These are phyloP conservation scores for Rhizophagus sp. DNA, from an alignment of 192 early-diverging fungal genomes.

Conservation along the genomic window DNA sequence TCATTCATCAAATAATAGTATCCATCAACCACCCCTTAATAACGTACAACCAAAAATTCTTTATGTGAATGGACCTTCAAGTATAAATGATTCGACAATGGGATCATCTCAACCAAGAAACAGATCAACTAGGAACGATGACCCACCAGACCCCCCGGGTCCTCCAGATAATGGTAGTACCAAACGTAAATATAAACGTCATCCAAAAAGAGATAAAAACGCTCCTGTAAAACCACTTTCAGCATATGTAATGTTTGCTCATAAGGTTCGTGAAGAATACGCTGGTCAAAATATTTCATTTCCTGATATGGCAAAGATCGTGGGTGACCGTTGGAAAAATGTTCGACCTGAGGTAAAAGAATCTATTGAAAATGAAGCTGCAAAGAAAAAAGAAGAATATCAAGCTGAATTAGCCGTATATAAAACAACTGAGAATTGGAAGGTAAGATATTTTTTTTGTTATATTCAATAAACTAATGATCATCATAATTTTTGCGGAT, in stretches of 20 bases:
- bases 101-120: neutral
- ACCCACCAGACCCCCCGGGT: neutral
- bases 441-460: constrained; percentile 18
- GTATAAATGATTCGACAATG: neutral
- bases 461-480: neutral
- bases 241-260: constrained; percentile 52
- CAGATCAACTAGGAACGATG: neutral
- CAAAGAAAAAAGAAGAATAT: constrained; percentile 37
- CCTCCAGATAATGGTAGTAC: neutral
- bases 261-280: constrained; percentile 45
- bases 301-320: constrained; percentile 47
- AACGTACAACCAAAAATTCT: neutral
- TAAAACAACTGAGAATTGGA: constrained; percentile 40
- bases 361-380: constrained; percentile 36
- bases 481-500: neutral
- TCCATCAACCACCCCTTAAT: neutral
- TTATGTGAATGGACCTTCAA: neutral
- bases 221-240: constrained; percentile 49
- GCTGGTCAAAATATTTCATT: constrained; percentile 41
- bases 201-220: constrained; percentile 49
- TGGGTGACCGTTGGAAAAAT: constrained; percentile 50
- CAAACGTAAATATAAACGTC: constrained; percentile 49
- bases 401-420: constrained; percentile 32
- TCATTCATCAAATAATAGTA: too few species aligned
- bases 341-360: constrained; percentile 36